Conservation (phyloP, 108 stramenopile genomes). For the Nitzschia sp. region DNA sequence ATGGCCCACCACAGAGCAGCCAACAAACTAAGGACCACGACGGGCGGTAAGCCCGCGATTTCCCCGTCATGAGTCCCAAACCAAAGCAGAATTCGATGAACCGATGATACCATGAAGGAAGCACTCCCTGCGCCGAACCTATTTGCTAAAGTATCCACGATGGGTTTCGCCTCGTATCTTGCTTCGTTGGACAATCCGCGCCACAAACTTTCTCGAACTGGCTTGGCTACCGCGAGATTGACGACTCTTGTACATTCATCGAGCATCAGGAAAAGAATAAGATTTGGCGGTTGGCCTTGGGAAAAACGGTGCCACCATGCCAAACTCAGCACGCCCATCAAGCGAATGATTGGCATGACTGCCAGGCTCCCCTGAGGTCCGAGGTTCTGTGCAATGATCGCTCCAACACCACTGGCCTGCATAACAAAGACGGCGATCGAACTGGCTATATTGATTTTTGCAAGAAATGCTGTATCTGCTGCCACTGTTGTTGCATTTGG, state of each 20-base stretch:
- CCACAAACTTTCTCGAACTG: conserved; percentile 87
- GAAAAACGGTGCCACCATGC: conserved; percentile 81
- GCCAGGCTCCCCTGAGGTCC: conserved; percentile 76
- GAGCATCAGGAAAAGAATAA: conserved; percentile 74
- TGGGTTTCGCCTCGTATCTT: conserved; percentile 89
- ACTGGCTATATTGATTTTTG: conserved; percentile 83
- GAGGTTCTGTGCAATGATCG: conserved; percentile 60
- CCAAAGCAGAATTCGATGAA: conserved; percentile 56
- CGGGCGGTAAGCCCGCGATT: conserved; percentile 78
- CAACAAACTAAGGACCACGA: conserved; percentile 68
- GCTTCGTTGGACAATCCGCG: conserved; percentile 84
- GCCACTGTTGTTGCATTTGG: conserved; percentile 38
- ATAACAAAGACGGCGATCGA: conserved; percentile 80
- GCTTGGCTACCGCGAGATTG: conserved; percentile 87
- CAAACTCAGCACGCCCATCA: conserved; percentile 60
- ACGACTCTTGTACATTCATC: conserved; percentile 90
- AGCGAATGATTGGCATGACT: conserved; percentile 79
- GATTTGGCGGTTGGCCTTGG: conserved; percentile 70
- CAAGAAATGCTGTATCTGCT: conserved; percentile 85
- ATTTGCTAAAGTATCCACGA: conserved; percentile 89
- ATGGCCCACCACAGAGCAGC: conserved; percentile 84
- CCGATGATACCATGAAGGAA: conserved; percentile 73
- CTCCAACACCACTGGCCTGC: conserved; percentile 81
- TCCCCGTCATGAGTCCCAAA: conserved; percentile 19
- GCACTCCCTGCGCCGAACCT: conserved; percentile 92